Evolutionary conservation across 495 filamentous ascomycete species (phyloP), one percentile per base, ranked within the genome.

Genomic region (Lophiotrema nucula): DNA sequence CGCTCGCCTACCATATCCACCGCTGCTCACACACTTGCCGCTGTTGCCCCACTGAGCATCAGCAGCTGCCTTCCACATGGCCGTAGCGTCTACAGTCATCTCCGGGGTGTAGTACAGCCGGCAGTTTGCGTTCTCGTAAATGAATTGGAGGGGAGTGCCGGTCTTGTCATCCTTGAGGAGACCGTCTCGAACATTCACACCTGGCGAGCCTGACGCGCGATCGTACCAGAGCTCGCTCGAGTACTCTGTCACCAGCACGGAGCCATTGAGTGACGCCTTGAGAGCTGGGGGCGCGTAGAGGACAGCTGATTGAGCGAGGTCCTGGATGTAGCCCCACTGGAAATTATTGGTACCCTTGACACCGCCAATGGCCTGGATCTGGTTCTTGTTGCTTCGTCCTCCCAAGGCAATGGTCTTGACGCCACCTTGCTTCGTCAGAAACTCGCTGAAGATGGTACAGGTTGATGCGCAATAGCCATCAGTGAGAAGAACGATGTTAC

Each of bases 391-490:
- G 6, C 83, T 80, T 18, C 84, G 77, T 13, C 85, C 85, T 16
- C 85, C 85, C 27, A 87, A 70, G 1, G 77, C 78, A 42, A 88
- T 77, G 23, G 79, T 80, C 62, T 80, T 80, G 1, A 88, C 79
- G 24, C 76, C 75, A 13, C 73, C 82, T 61, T 80, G 74, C 51
- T 77, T 70, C 2, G 76, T 72, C 69, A 87, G 75, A 38, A 84
- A 73, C 37, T 82, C 77, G 41, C 71, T 69, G 68, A 86, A 82
- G 57, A 85, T 69, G 3, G 80, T 78, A 71, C 85, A 88, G 1
- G 83, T 84, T 2, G 81, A 85, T 24, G 77, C 80, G 69, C 85
- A 88, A 60, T 77, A 77, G 41, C 85, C 84, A 66, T 88, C 83
- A 23, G 62, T 62, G 43, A 73, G 56, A 23, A 73, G 47, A 16